Conservation (phyloP, 352 stramenopile species). For the Phytopythium delawarense region DNA sequence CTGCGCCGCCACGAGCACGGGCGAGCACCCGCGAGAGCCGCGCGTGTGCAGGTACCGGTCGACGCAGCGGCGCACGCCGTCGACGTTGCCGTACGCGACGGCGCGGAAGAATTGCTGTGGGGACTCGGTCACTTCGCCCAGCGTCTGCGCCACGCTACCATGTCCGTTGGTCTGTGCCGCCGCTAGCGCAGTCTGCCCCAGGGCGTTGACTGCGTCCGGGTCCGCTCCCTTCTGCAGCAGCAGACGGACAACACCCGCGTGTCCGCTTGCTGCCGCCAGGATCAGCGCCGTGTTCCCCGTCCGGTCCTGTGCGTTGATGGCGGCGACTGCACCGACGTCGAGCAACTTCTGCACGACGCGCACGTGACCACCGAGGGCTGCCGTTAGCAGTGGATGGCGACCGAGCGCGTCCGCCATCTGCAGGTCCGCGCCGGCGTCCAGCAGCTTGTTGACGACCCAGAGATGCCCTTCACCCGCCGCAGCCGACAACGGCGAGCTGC, state of each 20-base stretch:
- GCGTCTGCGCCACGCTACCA: constrained; percentile 4
- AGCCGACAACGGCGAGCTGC: neutral
- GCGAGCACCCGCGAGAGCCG: neutral
- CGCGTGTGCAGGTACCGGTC: constrained; percentile 6
- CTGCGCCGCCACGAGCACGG: constrained; percentile 3
- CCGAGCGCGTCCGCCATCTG: constrained; percentile 2
- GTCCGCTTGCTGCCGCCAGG: neutral
- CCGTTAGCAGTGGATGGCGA: constrained; percentile 7
- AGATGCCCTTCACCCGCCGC: neutral
- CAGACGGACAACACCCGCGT: constrained; percentile 1
- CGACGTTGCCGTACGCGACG: constrained; percentile 1
- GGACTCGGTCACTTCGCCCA: constrained; percentile 10
- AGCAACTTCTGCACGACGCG: constrained; percentile 1
- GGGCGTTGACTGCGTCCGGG: neutral
- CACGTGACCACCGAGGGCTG: neutral
- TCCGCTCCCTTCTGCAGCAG: constrained; percentile 5
- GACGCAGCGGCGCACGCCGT: constrained; percentile 2
- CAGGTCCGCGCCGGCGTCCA: constrained; percentile 12
- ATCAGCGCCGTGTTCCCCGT: constrained; percentile 2
- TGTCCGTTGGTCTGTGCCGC: constrained; percentile 3
- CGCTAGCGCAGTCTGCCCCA: constrained; percentile 2
- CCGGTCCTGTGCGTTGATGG: constrained; percentile 1
- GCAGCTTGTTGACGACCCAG: constrained; percentile 10
- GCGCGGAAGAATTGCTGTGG: constrained; percentile 7
- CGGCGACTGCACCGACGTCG: constrained; percentile 1